Base-by-base conservation (phyloP, 805 yeast species). In the Cyberlindnera samutprakarnensis region DNA sequence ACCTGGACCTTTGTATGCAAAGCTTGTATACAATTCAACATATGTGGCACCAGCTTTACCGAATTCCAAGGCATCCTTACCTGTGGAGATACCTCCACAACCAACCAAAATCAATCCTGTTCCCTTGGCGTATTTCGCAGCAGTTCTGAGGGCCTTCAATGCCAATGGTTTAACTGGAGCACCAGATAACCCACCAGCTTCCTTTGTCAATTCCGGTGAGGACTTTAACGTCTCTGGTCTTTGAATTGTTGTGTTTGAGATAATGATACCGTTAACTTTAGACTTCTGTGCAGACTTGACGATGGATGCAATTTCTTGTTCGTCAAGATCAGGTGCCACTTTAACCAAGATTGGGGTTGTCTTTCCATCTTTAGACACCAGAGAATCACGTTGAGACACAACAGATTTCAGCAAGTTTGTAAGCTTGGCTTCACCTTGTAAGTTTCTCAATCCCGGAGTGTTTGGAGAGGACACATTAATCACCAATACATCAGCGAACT, bases 401-500 rank as follows among this genome's bases (percentile, higher is more conserved):
- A 90, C 87, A 10, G 75, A 61, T 8, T 70, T 60, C 45, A 90
- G 66, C 46, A 90, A 62, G 22, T 66, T 66, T 7, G 85, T 73
- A 38, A 90, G 68, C 53, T 81, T 83, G 35, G 66, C 66, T 45
- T 84, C 94, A 35, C 63, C 72, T 62, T 90, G 97, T 44, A 90
- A 68, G 46, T 77, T 84, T 50, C 97, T 73, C 44, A 90, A 68
- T 2, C 96, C 96, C 5, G 97, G 97, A 1, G 97, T 90, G 53
- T 90, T 90, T 32, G 97, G 97, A 30, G 94, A 82, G 1, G 96
- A 86, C 11, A 90, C 95, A 50, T 90, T 90, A 42, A 90, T 73
- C 14, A 90, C 90, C 39, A 90, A 64, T 7, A 84, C 87, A 58
- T 90, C 97, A 5, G 97, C 95, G 46, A 66, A 75, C 10, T 77